Base-by-base conservation (phyloP, 2,329 filamentous ascomycete species). In the Malbranchea zuffiana region DNA sequence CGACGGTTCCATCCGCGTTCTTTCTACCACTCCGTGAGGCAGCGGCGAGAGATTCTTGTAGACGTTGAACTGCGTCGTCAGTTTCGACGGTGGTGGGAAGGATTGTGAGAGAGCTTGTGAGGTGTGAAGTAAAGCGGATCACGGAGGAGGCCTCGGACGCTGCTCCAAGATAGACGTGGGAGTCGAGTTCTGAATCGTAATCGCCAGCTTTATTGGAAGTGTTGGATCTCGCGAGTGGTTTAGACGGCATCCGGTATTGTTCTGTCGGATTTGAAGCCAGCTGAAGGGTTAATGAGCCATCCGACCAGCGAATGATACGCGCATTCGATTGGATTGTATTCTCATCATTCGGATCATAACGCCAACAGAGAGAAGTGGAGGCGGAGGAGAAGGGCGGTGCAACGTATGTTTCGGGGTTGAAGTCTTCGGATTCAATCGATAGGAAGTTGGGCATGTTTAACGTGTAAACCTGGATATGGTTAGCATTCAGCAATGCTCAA, bases 221-320 rank as follows among this genome's bases (percentile, higher is more conserved):
- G 50, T 73, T 68, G 20, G 71, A 64, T 44, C 73, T 72, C 20
- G 71, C 72, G 35, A 80, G 64, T 30, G 71, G 56, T 50, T 74
- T 73, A 23, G 71, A 64, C 42, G 70, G 59, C 39, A 78, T 70
- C 43, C 70, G 66, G 55, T 76, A 78, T 47, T 79, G 75, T 39
- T 69, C 69, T 23, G 60, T 66, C 1, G 75, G 72, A 24, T 75
- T 69, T 10, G 71, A 76, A 16, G 74, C 76, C 24, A 80, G 64
- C 49, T 81, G 77, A 3, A 81, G 61, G 2, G 76, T 80, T 31
- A 80, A 57, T 3, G 72, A 78, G 24, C 77, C 77, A 49, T 81
- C 76, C 12, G 74, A 76, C 77, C 77, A 81, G 44, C 72, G 69
- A 33, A 80, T 65, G 35, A 80, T 65, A 26, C 76, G 74, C 7